Evolutionary conservation across 495 filamentous ascomycete genomes (phyloP), one percentile per base, ranked within the genome.

Genomic region (Daldinia decipiens): DNA sequence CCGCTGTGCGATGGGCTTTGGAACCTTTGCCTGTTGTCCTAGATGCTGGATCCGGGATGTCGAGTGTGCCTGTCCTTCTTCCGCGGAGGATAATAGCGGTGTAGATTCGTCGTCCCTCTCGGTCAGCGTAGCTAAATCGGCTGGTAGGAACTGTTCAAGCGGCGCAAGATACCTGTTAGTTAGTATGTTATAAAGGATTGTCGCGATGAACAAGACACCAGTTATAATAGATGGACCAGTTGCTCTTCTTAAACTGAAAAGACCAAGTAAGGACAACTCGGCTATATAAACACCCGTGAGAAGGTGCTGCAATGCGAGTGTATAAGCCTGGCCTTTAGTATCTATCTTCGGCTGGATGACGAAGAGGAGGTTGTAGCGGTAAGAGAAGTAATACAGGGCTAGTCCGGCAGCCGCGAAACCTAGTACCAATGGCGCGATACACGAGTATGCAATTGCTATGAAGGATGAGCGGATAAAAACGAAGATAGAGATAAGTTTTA

Each of bases 381-480:
- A 97, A 45, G 93, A 91, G 60, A 92, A 84, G 77, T 94, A 93
- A 78, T 95, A 88, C 65, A 97, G 85, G 52, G 86, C 88, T 65
- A 97, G 82, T 24, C 92, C 94, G 36, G 93, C 81, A 8, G 88
- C 87, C 6, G 90, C 90, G 74, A 97, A 97, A 12, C 88, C 88
- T n/a, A 97, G 82, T 54, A 97, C 89, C n/a, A 97, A 79, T 0
- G 94, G 94, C 3, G 94, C 92, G 74, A 97, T 95, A 78, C 92
- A 91, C 8, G 94, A 92, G 75, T 97, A 97, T 61, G 89, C 88
- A 70, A 97, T 89, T 29, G 90, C 91, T 84, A 70, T 26, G 21
- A 45, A 32, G 4, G 53, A 36, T 74, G 24, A 72, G 70, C 26
- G 32, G 24, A 43, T 1, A 36, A 15, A 24, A 51, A 43, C 15